Base-by-base conservation (phyloP, 2,329 filamentous ascomycete species). In the Fusarium heterosporum region DNA sequence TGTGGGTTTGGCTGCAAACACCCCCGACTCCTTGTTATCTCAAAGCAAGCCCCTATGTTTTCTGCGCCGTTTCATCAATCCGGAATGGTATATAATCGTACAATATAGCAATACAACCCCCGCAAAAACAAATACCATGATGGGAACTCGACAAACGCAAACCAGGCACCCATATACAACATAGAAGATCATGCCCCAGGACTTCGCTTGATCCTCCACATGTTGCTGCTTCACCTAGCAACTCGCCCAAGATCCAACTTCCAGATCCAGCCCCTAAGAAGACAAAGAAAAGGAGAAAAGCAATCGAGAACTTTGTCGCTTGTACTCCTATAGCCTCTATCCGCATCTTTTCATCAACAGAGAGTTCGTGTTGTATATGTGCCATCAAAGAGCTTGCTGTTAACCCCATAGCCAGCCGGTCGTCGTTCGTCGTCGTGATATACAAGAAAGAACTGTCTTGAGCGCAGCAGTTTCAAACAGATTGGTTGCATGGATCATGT, bases 271-370 rank as follows among this genome's bases (percentile, higher is more conserved):
- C 22, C 22, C 22, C 22, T 4, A 51, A 45, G 43, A 25, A n/a
- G 16, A 61, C 19, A 61, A 55, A 61, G 26, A 41, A 39, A 30
- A 14, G 12, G 19, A 40, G 36, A 40, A 58, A 43, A 71, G 49
- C 47, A 55, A 54, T 53, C 32, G 34, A 48, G 68, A 61, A 57
- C 52, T 60, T 43, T 52, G 55, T 50, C 58, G 49, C 57, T 61
- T 70, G 50, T 73, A 73, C 71, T 71, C 71, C 69, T 67, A 42
- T 71, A 55, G 62, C 71, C 68, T 73, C 69, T 73, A 73, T 71
- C 68, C 67, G 40, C 69, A 61, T 42, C 59, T 62, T 48, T 68
- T 73, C 69, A 49, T 72, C 58, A 71, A 66, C 62, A 55, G 59
- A 70, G 57, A 52, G 28, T 69, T 66, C 61, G 59, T 62, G 51